Evolutionary conservation across 2,329 filamentous ascomycete species (phyloP).

Genomic region (Colletotrichum sp.): DNA sequence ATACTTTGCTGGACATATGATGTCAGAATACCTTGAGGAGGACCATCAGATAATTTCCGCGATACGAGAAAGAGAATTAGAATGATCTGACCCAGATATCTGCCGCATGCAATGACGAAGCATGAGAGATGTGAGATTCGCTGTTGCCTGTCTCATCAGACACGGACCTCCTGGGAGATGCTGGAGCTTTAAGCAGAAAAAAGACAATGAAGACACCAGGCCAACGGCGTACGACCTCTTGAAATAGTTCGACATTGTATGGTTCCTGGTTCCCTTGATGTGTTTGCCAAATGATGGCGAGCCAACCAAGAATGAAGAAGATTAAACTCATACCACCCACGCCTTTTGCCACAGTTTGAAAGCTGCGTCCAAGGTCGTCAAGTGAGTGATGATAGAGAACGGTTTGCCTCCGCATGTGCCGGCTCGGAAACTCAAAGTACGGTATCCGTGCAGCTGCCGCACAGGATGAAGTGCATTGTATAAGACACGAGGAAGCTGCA

Average conservation of each 20-base stretch:
- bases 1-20: not conserved
- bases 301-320: not conserved
- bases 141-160: not conserved
- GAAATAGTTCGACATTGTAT: not conserved
- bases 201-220: not conserved
- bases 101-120: not conserved
- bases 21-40: not conserved
- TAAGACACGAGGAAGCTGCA: not conserved
- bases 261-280: accelerated
- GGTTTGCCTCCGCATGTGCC: not conserved
- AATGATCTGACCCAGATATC: not conserved
- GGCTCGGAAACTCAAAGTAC: not conserved
- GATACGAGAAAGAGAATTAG: accelerated
- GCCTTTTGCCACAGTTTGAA: not conserved
- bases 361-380: not conserved
- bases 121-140: not conserved
- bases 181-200: accelerated
- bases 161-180: not conserved
- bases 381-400: not conserved
- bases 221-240: not conserved
- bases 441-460: not conserved
- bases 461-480: not conserved
- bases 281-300: not conserved
- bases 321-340: not conserved
- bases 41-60: not conserved